Conservation (phyloP, 352 stramenopile genomes). For the Phytophthora citrophthora region DNA sequence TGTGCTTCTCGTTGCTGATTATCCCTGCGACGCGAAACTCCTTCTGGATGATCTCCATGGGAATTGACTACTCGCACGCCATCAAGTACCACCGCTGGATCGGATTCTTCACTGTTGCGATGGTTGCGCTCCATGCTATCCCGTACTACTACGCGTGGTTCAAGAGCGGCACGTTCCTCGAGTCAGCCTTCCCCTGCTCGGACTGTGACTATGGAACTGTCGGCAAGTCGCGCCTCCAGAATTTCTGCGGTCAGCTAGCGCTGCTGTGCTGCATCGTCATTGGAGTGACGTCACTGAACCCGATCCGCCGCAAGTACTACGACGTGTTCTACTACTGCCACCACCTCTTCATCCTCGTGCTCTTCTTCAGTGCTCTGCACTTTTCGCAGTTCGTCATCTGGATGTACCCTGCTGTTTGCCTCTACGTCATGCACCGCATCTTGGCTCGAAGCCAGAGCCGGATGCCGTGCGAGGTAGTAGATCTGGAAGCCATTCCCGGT, state of each 20-base stretch:
- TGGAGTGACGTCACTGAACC: slow-evolving; percentile 71
- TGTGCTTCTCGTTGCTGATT: slow-evolving; percentile 70
- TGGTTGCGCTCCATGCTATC: slow-evolving; percentile 67
- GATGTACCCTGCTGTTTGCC: slow-evolving; percentile 82
- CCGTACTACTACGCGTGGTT: slow-evolving; percentile 82
- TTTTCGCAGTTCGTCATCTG: slow-evolving; percentile 85
- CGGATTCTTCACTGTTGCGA: slow-evolving; percentile 70
- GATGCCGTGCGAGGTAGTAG: slow-evolving; percentile 78
- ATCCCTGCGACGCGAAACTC: slow-evolving; percentile 74
- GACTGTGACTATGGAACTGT: slow-evolving; percentile 72
- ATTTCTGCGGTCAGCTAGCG: slow-evolving; percentile 79
- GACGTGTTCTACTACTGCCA: slow-evolving; percentile 91
- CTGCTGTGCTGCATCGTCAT: slow-evolving; percentile 79
- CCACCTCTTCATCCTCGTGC: slow-evolving; percentile 87
- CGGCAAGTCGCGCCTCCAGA: slow-evolving; percentile 72
- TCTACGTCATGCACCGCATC: slow-evolving; percentile 87
- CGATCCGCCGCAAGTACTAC: slow-evolving; percentile 81
- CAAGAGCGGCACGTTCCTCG: slow-evolving; percentile 56
- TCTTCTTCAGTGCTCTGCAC: slow-evolving; percentile 70
- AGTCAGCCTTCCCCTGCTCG: slow-evolving; percentile 66
- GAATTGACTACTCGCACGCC: slow-evolving; percentile 85
- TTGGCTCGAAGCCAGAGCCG: slow-evolving; percentile 70
- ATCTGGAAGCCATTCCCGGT: slow-evolving; percentile 83
- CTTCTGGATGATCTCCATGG: slow-evolving; percentile 87
- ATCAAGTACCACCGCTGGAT: slow-evolving; percentile 92